phyloP scores from a whole-genome alignment of 805 yeast species.

The Saccharomycopsis oosterbeekiorum region DNA sequence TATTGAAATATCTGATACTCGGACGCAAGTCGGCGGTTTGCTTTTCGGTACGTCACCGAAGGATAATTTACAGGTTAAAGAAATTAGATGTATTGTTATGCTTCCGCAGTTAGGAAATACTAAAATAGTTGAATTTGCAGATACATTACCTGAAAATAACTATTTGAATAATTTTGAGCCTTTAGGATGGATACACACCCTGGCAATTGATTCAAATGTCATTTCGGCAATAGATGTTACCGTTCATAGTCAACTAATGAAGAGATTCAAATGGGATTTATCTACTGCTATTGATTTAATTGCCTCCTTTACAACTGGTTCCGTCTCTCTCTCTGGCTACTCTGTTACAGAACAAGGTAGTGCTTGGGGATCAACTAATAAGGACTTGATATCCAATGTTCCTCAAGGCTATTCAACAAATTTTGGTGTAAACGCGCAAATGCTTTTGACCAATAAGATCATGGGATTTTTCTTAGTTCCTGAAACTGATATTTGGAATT shows the following conservation, averaged over 20 bases:
- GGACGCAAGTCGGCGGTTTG: constrained; percentile 74
- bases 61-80: constrained; percentile 67
- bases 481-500: constrained; percentile 79
- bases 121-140: constrained; percentile 54
- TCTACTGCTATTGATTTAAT: constrained; percentile 44
- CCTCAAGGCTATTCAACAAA: constrained; percentile 60
- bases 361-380: constrained; percentile 65
- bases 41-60: constrained; percentile 71
- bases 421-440: constrained; percentile 54
- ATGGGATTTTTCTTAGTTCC: constrained; percentile 86
- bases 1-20: constrained; percentile 68
- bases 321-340: constrained; percentile 65
- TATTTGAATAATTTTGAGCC: constrained; percentile 55
- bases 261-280: constrained; percentile 30
- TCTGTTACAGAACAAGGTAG: constrained; percentile 54
- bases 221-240: constrained; percentile 67
- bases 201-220: constrained; percentile 50
- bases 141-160: constrained; percentile 30
- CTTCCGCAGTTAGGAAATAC: constrained; percentile 83
- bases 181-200: constrained; percentile 93
- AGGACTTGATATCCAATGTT: constrained; percentile 40
- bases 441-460: constrained; percentile 63
- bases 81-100: constrained; percentile 61
- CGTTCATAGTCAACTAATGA: constrained; percentile 36
- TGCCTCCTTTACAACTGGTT: constrained; percentile 74